phyloP scores from a whole-genome alignment of 2,329 filamentous ascomycete genomes.

The Fusarium dlaminii region DNA sequence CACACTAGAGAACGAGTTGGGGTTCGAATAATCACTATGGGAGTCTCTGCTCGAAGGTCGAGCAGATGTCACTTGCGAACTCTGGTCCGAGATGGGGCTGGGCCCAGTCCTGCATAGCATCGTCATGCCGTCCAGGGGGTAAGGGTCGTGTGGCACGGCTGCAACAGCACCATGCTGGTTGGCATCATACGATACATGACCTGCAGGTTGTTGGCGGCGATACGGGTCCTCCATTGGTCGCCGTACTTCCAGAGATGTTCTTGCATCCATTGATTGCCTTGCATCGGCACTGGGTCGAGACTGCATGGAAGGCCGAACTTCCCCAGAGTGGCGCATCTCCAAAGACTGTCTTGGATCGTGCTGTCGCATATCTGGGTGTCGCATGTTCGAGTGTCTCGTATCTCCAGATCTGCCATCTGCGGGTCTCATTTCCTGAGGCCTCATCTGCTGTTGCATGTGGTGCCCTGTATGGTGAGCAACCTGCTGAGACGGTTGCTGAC shows the following conservation, averaged over 20 bases:
- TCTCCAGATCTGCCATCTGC: constrained; percentile 11
- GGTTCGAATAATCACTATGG: constrained; percentile 89
- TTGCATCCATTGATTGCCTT: constrained; percentile 22
- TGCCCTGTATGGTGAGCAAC: constrained; percentile 19
- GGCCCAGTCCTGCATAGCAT: constrained; percentile 89
- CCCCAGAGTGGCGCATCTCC: constrained; percentile 31
- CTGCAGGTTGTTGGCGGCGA: constrained; percentile 29
- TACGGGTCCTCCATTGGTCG: constrained; percentile 40
- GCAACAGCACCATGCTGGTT: constrained; percentile 70
- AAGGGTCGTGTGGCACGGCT: constrained; percentile 87
- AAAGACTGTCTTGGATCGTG: constrained; percentile 27
- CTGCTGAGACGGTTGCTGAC: constrained; percentile 27
- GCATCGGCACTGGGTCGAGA: constrained; percentile 22
- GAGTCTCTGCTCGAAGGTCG: constrained; percentile 87
- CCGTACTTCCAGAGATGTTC: constrained; percentile 38
- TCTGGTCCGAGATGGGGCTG: constrained; percentile 67
- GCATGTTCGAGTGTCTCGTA: constrained; percentile 14
- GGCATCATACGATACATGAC: constrained; percentile 51
- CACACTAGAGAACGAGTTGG: constrained; percentile 87
- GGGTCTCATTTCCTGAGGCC: constrained; percentile 14
- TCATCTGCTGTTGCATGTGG: constrained; percentile 26
- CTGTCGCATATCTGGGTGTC: constrained; percentile 22
- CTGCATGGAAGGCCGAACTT: constrained; percentile 27
- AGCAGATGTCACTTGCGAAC: constrained; percentile 63
- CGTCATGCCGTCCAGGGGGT: constrained; percentile 95